Base-by-base conservation (phyloP, 768 basidiomycete species). In the Pleurotus ostreatus region DNA sequence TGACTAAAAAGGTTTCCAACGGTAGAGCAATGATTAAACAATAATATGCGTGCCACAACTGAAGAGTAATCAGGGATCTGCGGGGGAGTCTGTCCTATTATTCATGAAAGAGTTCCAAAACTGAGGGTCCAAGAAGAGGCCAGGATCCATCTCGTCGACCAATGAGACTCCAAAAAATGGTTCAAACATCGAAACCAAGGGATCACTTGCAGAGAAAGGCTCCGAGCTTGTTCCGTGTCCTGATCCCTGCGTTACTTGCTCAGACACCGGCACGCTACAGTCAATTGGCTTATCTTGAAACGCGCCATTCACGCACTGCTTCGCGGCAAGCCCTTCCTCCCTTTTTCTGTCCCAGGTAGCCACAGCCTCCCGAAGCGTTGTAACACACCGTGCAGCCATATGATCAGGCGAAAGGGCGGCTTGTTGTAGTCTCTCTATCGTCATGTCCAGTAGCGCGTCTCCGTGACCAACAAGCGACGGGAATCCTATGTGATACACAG, bases 401-500 rank as follows among this genome's bases (percentile, higher is more conserved):
- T 78, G 76, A 49, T 78, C 76, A 1, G 68, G 68, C 3, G 74
- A 64, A 48, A 67, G 67, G 8, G 76, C 70, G 9, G 74, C 58
- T 22, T 65, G 59, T 5, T 62, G 64, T 43, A 78, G 52, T 22
- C 66, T 70, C 48, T 72, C 71, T n/a, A 74, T 65, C 0, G 65
- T 66, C 60, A 61, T 71, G 5, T 63, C 57, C 49, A 78, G 58
- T 41, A 78, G 65, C 8, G 64, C 59, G 57, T 76, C 74, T 47
- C 69, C 72, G n/a, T 70, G 69, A 5, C 73, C 74, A 0, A 69
- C 66, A 37, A 78, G 62, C 13, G 69, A 70, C 39, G 67, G 63
- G 7, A 68, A 66, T 0, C 61, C 59, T 22, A 70, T 64, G 56
- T 78, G 72, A 22, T 68, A 57, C 22, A 76, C 65, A 46, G 64